phyloP scores from a whole-genome alignment of 2,329 filamentous ascomycete genomes.

The Teratosphaeriaceae sp. region DNA sequence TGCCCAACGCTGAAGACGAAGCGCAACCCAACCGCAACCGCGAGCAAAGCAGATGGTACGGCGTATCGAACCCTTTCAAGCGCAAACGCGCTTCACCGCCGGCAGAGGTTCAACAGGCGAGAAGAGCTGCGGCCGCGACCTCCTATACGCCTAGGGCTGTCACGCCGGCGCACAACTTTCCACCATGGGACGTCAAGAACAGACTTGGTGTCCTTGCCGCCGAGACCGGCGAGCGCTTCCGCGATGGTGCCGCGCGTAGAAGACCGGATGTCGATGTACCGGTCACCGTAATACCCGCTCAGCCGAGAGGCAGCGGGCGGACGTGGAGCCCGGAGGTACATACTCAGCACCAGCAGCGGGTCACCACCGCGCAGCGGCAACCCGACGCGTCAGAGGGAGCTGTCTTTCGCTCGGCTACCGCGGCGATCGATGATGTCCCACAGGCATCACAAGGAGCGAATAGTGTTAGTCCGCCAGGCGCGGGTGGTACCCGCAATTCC shows the following conservation, averaged over 20 bases:
- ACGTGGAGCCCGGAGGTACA: constrained; percentile 39
- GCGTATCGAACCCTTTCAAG: constrained; percentile 52
- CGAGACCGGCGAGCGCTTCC: constrained; percentile 38
- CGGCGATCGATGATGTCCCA: no score
- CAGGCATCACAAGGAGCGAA: not conserved
- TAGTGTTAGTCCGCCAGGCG: not conserved
- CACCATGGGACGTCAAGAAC: constrained; percentile 38
- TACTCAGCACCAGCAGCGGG: constrained; percentile 5
- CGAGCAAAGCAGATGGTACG: constrained; percentile 39
- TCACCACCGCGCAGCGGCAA: not conserved
- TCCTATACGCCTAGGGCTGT: constrained; percentile 17
- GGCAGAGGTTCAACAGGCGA: constrained; percentile 51
- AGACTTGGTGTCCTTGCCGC: constrained; percentile 44
- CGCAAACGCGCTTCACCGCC: constrained; percentile 52
- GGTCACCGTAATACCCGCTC: constrained; percentile 56
- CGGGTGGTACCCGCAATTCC: not conserved
- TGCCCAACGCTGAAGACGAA: constrained; percentile 19
- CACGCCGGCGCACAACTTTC: constrained; percentile 37
- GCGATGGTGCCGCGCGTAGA: constrained; percentile 30
- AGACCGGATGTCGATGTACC: constrained; percentile 41
- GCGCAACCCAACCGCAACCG: constrained; percentile 24
- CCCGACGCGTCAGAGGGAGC: no score
- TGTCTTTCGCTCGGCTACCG: no score
- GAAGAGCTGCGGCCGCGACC: constrained; percentile 12
- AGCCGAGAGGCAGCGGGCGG: constrained; percentile 44